A percentile compares a stretch with the other conserved stretches of the same genome.
Conservation (phyloP, 768 basidiomycete species). For the Boletus subcaerulescens region DNA sequence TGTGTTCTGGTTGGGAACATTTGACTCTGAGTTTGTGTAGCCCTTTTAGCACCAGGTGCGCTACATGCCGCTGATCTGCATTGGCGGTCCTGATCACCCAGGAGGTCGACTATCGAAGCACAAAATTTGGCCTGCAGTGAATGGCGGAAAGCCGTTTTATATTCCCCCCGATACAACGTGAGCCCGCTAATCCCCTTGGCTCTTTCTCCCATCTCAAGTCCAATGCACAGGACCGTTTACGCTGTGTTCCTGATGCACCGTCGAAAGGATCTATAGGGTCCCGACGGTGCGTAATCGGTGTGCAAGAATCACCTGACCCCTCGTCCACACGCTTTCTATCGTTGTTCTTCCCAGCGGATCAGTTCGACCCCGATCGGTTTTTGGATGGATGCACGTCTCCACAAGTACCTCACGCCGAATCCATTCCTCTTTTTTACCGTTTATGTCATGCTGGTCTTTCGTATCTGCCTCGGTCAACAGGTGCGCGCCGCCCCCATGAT, state of each 20-base stretch:
- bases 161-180: conserved; percentile 41
- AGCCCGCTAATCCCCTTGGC: not conserved
- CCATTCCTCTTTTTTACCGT: conserved; percentile 71
- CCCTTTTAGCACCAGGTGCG: conserved; percentile 24
- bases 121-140: conserved; percentile 18
- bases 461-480: conserved; percentile 59
- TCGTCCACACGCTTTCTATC: no score
- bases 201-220: not conserved
- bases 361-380: conserved; percentile 66
- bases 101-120: conserved; percentile 15
- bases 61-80: no score
- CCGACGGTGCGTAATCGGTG: conserved; percentile 28
- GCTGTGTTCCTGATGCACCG: conserved; percentile 37
- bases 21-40: conserved; percentile 7
- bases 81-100: not conserved
- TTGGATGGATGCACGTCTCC: conserved; percentile 54
- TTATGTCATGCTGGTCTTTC: conserved; percentile 68
- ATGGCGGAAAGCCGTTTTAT: conserved; percentile 47
- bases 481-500: conserved; percentile 6
- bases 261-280: conserved; percentile 38
- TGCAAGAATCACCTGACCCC: no score
- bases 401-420: conserved; percentile 52
- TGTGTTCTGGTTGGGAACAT: not conserved
- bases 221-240: conserved; percentile 10
- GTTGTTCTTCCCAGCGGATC: conserved; percentile 14